Percentiles rank a stretch among this genome's conserved stretches.
These are phyloP conservation scores for Aschersonia sp. DNA, from an alignment of 2,329 filamentous ascomycete species.

Conservation along the genomic window DNA sequence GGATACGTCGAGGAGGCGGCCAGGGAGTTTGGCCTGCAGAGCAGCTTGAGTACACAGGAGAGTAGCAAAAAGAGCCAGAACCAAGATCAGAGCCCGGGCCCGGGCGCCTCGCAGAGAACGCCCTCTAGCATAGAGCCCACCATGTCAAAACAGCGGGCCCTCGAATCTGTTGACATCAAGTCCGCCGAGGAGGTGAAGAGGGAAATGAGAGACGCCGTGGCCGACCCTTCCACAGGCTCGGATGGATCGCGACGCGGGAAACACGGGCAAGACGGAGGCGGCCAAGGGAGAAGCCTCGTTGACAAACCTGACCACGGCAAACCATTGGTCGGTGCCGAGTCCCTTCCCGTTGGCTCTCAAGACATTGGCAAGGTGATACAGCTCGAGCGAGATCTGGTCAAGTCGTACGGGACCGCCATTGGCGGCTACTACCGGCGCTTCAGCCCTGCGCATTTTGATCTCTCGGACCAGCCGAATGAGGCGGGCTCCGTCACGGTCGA, in stretches of 20 bases:
- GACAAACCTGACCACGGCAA: constrained; percentile 21
- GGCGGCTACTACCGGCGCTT: constrained; percentile 93
- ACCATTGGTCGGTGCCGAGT: constrained; percentile 21
- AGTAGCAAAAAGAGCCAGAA: constrained; percentile 11
- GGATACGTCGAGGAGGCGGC: constrained; percentile 78
- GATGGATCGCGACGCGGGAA: background rate
- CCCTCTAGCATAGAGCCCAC: background rate
- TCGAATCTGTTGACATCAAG: constrained; percentile 30
- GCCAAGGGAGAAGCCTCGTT: constrained; percentile 11
- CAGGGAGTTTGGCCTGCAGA: constrained; percentile 59
- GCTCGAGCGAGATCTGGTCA: constrained; percentile 57
- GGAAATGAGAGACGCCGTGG: constrained; percentile 19
- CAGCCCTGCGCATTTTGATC: constrained; percentile 59
- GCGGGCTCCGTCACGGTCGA: constrained; percentile 46
- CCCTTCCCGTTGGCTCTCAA: constrained; percentile 34
- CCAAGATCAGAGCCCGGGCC: constrained; percentile 3
- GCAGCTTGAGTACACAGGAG: constrained; percentile 46
- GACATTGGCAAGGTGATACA: constrained; percentile 47
- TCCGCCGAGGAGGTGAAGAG: constrained; percentile 28
- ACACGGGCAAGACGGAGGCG: too few relatives aligned
- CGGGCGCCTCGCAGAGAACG: constrained; percentile 5
- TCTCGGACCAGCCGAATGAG: constrained; percentile 16
- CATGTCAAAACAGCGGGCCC: constrained; percentile 12
- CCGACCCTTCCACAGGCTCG: constrained; percentile 5
- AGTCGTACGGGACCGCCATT: constrained; percentile 68